A percentile compares a stretch with the other conserved stretches of the same genome.
These are phyloP conservation scores for Ascobolus immersus DNA, from an alignment of 495 filamentous ascomycete genomes.

Conservation along the genomic window DNA sequence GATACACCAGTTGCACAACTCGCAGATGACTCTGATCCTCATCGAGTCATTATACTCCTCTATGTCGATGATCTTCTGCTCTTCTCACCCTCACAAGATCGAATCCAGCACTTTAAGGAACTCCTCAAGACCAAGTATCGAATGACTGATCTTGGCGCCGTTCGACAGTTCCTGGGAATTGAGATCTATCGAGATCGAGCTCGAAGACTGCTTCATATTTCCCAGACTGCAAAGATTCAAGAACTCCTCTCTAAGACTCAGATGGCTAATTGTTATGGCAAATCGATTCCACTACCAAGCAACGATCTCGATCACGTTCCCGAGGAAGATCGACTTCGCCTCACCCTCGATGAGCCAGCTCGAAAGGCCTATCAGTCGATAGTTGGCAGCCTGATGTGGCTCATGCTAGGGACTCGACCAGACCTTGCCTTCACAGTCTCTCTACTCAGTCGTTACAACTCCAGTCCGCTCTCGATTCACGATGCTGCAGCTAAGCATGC, in stretches of 20 bases:
- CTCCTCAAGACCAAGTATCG: not conserved
- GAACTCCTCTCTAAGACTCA: too few relatives aligned
- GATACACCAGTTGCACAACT: too few relatives aligned
- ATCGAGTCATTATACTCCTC: not conserved
- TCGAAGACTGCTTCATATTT: not conserved
- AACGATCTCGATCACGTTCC: too few relatives aligned
- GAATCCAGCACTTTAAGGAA: not conserved
- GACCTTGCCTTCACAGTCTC: slow-evolving; percentile 11
- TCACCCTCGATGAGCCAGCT: too few relatives aligned
- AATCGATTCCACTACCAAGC: too few relatives aligned
- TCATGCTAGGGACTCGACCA: slow-evolving; percentile 9
- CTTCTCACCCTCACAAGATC: not conserved
- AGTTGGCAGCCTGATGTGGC: slow-evolving; percentile 13
- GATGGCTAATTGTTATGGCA: too few relatives aligned
- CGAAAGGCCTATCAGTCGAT: too few relatives aligned
- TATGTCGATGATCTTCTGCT: slow-evolving; percentile 1
- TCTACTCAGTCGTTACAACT: slow-evolving; percentile 2
- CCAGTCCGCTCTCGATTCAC: not conserved
- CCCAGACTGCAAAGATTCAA: not conserved
- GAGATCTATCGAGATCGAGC: slow-evolving; percentile 1
- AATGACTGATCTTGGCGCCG: slow-evolving; percentile 5
- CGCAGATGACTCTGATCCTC: too few relatives aligned
- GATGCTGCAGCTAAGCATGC: slow-evolving; percentile 4
- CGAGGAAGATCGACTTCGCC: too few relatives aligned
- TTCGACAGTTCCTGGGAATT: slow-evolving; percentile 3